Conservation (phyloP, 2,329 filamentous ascomycete genomes). For the Tothia fuscella region DNA sequence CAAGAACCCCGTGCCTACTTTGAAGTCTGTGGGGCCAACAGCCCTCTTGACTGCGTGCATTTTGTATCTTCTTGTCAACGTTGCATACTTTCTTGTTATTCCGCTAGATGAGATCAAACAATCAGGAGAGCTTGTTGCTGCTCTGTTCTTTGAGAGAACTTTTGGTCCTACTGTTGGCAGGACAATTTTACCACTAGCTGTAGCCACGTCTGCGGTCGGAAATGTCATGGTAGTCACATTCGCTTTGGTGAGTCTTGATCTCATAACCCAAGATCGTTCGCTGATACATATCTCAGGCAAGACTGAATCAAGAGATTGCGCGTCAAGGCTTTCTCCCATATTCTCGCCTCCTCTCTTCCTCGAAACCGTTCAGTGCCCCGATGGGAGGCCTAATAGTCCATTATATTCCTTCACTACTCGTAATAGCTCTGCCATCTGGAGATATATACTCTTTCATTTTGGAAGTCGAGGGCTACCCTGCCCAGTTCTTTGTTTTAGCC, state of each 20-base stretch:
- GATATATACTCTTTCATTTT: slow-evolving; percentile 63
- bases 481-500: slow-evolving; percentile 47
- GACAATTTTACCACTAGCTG: slow-evolving; percentile 9
- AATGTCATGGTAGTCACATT: slow-evolving; percentile 13
- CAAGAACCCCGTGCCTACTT: slow-evolving; percentile 50
- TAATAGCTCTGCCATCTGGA: slow-evolving; percentile 51
- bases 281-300: slow-evolving; percentile 34
- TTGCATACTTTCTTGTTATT: slow-evolving; percentile 12
- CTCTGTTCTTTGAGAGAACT: slow-evolving; percentile 11
- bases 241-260: neutral
- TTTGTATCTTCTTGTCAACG: slow-evolving; percentile 10
- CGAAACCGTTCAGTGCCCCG: slow-evolving; percentile 54
- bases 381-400: slow-evolving; percentile 57
- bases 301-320: slow-evolving; percentile 61
- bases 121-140: slow-evolving; percentile 11
- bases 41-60: slow-evolving; percentile 36
- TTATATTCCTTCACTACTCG: slow-evolving; percentile 54
- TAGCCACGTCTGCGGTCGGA: slow-evolving; percentile 10
- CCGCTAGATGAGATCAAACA: slow-evolving; percentile 12
- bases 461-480: slow-evolving; percentile 59
- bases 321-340: slow-evolving; percentile 59
- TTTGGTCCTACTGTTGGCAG: slow-evolving; percentile 10
- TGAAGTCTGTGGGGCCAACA: slow-evolving; percentile 52
- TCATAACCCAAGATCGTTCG: neutral
- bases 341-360: slow-evolving; percentile 48